A percentile compares a stretch with the other conserved stretches of the same genome.
Conservation (phyloP, 257 asterid species). For the Cinchona pubescens region DNA sequence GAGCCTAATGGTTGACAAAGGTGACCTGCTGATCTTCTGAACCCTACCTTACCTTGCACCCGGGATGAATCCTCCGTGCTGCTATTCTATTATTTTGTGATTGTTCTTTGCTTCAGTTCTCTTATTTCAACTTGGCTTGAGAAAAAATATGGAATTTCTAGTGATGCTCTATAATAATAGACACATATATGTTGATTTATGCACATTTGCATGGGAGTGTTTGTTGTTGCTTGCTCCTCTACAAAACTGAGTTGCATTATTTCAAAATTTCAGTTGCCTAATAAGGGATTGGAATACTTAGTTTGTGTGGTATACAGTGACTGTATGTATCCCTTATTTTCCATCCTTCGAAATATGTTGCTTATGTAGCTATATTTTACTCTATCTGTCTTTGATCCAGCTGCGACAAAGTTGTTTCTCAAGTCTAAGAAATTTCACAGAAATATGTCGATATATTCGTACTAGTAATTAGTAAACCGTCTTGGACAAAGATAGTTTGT, state of each 20-base stretch:
- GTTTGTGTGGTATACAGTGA: background rate
- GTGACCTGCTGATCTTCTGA: background rate
- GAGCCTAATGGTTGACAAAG: slow-evolving; percentile 42
- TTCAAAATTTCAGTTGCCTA: background rate
- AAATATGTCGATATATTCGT: too few species aligned
- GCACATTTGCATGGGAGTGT: background rate
- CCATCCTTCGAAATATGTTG: background rate
- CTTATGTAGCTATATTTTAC: background rate
- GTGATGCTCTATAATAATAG: background rate
- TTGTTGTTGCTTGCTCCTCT: background rate
- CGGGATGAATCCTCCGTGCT: too few species aligned
- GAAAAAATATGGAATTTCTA: background rate
- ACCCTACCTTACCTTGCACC: background rate
- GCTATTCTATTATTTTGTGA: too few species aligned
- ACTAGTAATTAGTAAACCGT: too few species aligned
- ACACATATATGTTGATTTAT: background rate
- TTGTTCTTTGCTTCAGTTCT: background rate
- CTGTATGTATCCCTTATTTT: background rate
- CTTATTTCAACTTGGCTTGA: background rate
- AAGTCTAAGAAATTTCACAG: too few species aligned
- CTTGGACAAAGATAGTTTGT: too few species aligned
- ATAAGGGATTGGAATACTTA: background rate
- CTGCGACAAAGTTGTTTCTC: background rate
- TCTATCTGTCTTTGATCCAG: background rate
- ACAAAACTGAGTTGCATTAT: too few species aligned